Evolutionary conservation across 169 alveolate genomes (phyloP), one percentile per base, ranked within the genome.

Genomic region (Plasmodium fragile): DNA sequence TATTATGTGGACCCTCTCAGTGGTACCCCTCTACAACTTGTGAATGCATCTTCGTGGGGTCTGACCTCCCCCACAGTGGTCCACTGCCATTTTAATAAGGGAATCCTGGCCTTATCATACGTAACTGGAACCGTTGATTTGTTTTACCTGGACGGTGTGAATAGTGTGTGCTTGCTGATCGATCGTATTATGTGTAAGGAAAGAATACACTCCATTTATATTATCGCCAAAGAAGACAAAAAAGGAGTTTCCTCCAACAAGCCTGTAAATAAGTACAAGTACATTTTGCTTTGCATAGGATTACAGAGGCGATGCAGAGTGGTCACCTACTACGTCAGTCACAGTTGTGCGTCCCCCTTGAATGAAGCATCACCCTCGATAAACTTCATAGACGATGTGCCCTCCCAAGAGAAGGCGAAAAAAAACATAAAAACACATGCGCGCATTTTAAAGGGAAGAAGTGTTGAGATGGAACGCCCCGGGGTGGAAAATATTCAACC

Each of bases 201-300:
- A 34, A 55, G 32, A 1, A 32, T 78, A 18, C 71, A 87, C 71
- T 78, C 93, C 49, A 10, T 87, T 41, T 78, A 59, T 34, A 11
- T 87, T 0, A 8, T 13, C 39, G 45, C 89, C 16, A 78, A 77
- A 6, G 7, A n/a, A 18, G 65, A 49, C 0, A 75, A n/a, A 36
- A 13, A 39, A 84, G 39, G 22, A 6, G 49, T 18, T 2, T 16
- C 43, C 16, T 5, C 69, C 2, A 5, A 10, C 18, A 13, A 25
- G 8, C 0, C 18, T 8, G 49, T 45, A 39, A 1, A 10, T 2
- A 79, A 34, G 11, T 30, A 22, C 39, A 65, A 32, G 0, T 84
- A 84, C 79, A 49, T 84, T 28, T 34, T 84, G 11, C 55, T 84
- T 1, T 84, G 92, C 16, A 73, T 84, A 72, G 92, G 92, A 13